Evolutionary conservation across 1,284 basidiomycete genomes (phyloP).

Genomic region (Singerocomus rubriflavus): DNA sequence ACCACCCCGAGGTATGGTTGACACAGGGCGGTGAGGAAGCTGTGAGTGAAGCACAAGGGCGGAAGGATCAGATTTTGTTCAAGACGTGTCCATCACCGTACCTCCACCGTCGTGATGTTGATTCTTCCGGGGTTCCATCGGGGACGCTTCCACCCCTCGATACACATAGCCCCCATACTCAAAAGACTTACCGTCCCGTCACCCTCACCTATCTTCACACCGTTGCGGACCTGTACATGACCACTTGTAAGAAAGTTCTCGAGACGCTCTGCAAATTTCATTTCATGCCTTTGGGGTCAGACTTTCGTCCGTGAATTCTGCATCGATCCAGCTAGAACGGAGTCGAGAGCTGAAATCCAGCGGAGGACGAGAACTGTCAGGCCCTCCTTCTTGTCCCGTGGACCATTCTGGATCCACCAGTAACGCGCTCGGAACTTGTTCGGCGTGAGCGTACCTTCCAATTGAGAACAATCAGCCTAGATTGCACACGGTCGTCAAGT

Average conservation of each 20-base stretch:
- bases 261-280: slow-evolving; percentile 4
- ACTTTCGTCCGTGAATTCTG: slow-evolving; percentile 69
- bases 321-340: slow-evolving; percentile 79
- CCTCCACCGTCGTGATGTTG: slow-evolving; percentile 84
- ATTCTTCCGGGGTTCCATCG: slow-evolving; percentile 95
- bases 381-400: slow-evolving; percentile 35
- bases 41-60: slow-evolving; percentile 28
- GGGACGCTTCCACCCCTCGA: slow-evolving; percentile 88
- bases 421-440: slow-evolving; percentile 65
- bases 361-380: slow-evolving; percentile 46
- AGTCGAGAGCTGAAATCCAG: slow-evolving; percentile 55
- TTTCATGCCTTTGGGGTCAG: slow-evolving; percentile 53
- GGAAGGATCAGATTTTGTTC: slow-evolving; percentile 10
- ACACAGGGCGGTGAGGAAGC: slow-evolving; percentile 83
- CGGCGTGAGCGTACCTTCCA: slow-evolving; percentile 67
- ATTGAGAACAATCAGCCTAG: not conserved
- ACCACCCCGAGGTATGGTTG: slow-evolving; percentile 81
- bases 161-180: slow-evolving; percentile 93
- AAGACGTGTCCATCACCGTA: slow-evolving; percentile 30
- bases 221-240: slow-evolving; percentile 58
- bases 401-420: slow-evolving; percentile 45
- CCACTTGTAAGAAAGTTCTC: not conserved
- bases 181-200: slow-evolving; percentile 94
- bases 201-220: slow-evolving; percentile 89
- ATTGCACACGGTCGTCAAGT: not conserved